Percentiles rank a stretch among this genome's conserved stretches.
Conservation (phyloP, 805 yeast genomes). For the Pichia manshurica region DNA sequence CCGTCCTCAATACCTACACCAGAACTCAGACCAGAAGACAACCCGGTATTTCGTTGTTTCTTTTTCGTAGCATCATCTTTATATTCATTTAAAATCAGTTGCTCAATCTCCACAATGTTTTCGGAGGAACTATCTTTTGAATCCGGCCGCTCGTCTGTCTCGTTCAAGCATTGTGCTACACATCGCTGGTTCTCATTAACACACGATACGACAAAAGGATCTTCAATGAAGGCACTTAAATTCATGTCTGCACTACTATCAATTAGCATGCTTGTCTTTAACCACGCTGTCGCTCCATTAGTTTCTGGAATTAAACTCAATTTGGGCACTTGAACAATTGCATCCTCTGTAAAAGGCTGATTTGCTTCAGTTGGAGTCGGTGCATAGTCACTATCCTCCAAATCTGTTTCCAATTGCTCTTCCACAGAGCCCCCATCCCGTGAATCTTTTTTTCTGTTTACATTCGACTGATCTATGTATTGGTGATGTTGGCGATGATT, state of each 20-base stretch:
- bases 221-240: neutral
- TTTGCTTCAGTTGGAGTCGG: neutral
- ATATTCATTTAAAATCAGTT: neutral
- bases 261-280: neutral
- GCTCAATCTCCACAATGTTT: neutral
- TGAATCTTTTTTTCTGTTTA: neutral
- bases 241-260: neutral
- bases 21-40: neutral
- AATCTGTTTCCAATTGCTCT: neutral
- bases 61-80: neutral
- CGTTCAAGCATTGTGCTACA: too few relatives aligned
- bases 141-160: too few relatives aligned
- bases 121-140: neutral
- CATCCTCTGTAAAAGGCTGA: neutral
- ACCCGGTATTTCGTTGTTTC: neutral
- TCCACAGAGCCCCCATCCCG: neutral
- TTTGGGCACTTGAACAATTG: neutral
- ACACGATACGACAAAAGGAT: neutral
- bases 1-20: neutral
- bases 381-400: neutral
- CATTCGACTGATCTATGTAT: too few relatives aligned
- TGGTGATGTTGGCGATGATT: too few relatives aligned
- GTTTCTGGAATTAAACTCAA: neutral
- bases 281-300: slow-evolving; percentile 3
- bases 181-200: too few relatives aligned